phyloP scores from a whole-genome alignment of 2,329 filamentous ascomycete genomes.

The Phaeosphaeria sp. region DNA sequence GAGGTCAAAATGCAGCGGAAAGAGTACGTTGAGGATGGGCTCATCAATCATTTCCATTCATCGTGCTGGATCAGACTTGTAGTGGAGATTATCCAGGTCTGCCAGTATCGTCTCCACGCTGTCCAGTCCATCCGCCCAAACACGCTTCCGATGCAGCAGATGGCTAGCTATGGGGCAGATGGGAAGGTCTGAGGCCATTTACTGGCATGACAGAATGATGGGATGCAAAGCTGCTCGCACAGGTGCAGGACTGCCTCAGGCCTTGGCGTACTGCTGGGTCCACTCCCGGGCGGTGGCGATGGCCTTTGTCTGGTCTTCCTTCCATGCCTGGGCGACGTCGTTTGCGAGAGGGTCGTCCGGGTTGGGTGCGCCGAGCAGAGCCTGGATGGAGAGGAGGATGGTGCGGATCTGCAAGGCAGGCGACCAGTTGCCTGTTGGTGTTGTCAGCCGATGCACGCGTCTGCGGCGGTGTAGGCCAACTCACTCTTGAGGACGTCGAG shows the following conservation, averaged over 20 bases:
- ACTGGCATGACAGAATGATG: too few species aligned
- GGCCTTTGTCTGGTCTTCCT: constrained; percentile 90
- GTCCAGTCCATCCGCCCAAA: constrained; percentile 25
- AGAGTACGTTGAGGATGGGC: neutral
- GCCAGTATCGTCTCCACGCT: constrained; percentile 21
- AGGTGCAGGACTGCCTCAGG: constrained; percentile 17
- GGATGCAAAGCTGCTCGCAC: too few species aligned
- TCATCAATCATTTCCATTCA: constrained; percentile 29
- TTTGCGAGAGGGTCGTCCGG: constrained; percentile 98
- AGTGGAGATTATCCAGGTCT: constrained; percentile 14
- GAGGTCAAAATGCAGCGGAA: neutral
- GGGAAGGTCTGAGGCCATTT: neutral
- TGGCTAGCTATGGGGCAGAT: neutral
- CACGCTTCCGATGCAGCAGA: neutral
- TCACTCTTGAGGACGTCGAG: constrained; percentile 95
- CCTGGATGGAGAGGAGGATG: constrained; percentile 98
- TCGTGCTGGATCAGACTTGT: constrained; percentile 12
- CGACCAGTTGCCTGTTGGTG: constrained; percentile 94
- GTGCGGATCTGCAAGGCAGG: constrained; percentile 97
- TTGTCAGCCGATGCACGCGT: constrained; percentile 5
- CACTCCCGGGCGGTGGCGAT: constrained; percentile 92
- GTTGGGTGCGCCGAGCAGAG: constrained; percentile 92
- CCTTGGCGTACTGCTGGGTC: constrained; percentile 79
- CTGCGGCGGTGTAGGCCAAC: constrained; percentile 2
- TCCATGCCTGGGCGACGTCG: constrained; percentile 97